Conservation (phyloP, 177 flowering plant genomes). For the Vitis hybrid region DNA sequence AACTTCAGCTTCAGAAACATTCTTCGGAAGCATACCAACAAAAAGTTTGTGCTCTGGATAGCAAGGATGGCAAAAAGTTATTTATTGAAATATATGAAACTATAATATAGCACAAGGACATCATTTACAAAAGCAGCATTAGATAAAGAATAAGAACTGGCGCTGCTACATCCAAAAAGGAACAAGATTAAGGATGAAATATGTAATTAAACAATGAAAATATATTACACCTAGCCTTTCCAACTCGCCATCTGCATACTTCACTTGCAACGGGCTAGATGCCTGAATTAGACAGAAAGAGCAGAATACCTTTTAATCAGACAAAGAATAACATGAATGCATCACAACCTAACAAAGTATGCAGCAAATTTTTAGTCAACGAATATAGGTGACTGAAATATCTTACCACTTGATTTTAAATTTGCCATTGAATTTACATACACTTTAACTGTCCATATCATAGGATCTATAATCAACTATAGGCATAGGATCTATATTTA, state of each 20-base stretch:
- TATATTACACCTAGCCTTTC: slow-evolving; percentile 84
- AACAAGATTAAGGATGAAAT: neutral
- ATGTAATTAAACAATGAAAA: slow-evolving; percentile 9
- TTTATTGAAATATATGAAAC: slow-evolving; percentile 4
- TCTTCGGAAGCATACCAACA: slow-evolving; percentile 99
- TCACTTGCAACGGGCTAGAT: slow-evolving; percentile 98
- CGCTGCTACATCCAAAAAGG: neutral
- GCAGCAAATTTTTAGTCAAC: neutral
- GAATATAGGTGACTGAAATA: neutral
- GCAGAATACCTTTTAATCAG: slow-evolving; percentile 14
- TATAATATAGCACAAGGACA: neutral
- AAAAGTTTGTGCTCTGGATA: slow-evolving; percentile 93
- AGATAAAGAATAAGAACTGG: neutral
- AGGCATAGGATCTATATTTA: too few relatives aligned
- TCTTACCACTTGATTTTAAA: neutral
- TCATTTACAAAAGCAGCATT: neutral
- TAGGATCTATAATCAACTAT: neutral
- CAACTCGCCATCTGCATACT: slow-evolving; percentile 99
- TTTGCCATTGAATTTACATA: neutral
- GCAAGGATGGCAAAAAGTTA: slow-evolving; percentile 10
- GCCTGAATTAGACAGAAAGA: slow-evolving; percentile 66
- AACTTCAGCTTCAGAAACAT: slow-evolving; percentile 82
- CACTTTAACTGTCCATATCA: neutral
- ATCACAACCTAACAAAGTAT: neutral
- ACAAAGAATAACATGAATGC: slow-evolving; percentile 6